Evolutionary conservation across 2,329 filamentous ascomycete species (phyloP), one percentile per base, ranked within the genome.

Genomic region (Alternaria burnsii): DNA sequence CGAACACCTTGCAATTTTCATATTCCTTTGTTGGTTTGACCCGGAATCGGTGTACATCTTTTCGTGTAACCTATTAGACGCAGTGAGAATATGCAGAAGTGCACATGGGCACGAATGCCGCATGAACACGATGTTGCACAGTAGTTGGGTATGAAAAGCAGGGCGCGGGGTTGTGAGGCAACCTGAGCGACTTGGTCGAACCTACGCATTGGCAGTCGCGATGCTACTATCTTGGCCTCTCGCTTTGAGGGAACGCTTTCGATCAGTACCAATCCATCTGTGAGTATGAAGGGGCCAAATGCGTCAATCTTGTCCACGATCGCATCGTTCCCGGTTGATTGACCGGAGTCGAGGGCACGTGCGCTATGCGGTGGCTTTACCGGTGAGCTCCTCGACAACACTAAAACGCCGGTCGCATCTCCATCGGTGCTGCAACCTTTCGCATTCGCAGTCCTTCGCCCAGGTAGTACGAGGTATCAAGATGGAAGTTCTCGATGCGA

Each of bases 401-500:
- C 59, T 61, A 66, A 65, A 61, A 66, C 61, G 60, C 40, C 38
- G 50, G 40, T 50, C 59, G 50, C 55, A 36, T 50, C 55, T 55
- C 51, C 40, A 55, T 59, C 61, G 34, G 53, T 32, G 34, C 58
- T 53, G n/a, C 58, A 55, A 20, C 47, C 47, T 52, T 53, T 52
- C 50, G 53, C 50, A 44, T 63, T 62, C 51, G 57, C 59, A 55
- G 65, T 53, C 48, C 57, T 56, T 60, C 50, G 51, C 46, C 24
- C 55, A 55, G 55, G 48, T 44, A 61, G 55, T 56, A 57, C 57
- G 65, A 61, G 59, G 48, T 58, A 30, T 55, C 52, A 63, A 43
- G 50, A 73, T 74, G 71, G 62, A 71, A 52, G 63, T 63, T 43
- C 58, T 75, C 28, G 71, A 77, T 62, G 68, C 71, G 38, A 61